These are phyloP conservation scores for Lablab purpureus DNA, from an alignment of 306 rosid species.

Conservation along the genomic window DNA sequence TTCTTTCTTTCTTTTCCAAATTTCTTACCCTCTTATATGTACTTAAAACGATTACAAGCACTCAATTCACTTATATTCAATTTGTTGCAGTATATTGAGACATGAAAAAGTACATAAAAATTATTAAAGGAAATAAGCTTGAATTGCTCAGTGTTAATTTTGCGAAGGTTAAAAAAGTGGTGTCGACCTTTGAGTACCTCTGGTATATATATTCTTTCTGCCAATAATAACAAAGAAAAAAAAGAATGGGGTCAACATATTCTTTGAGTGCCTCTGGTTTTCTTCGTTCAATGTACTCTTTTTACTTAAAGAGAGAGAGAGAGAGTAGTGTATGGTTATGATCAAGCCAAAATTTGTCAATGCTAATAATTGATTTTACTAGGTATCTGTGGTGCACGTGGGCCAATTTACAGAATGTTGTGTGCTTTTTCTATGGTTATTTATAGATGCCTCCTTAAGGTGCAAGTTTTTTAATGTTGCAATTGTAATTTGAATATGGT, in stretches of 20 bases:
- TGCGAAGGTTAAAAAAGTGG: neutral
- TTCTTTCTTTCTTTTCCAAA: too few species aligned
- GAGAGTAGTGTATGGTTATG: neutral
- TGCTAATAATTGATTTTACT: slow-evolving; percentile 1
- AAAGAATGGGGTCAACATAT: neutral
- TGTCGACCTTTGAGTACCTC: neutral
- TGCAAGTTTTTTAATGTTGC: neutral
- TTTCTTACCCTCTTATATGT: too few species aligned
- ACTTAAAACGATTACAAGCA: too few species aligned
- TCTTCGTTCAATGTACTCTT: neutral
- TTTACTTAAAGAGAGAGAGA: neutral
- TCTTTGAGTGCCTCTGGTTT: neutral
- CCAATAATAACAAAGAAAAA: too few species aligned
- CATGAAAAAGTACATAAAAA: too few species aligned
- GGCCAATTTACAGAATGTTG: slow-evolving; percentile 9
- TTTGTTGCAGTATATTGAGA: too few species aligned
- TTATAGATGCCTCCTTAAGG: neutral
- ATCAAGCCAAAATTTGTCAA: slow-evolving; percentile 1
- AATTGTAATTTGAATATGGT: neutral
- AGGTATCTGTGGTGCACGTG: neutral
- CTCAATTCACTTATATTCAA: too few species aligned
- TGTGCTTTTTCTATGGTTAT: neutral
- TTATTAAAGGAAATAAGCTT: too few species aligned
- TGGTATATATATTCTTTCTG: neutral
- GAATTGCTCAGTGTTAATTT: neutral